phyloP scores from a whole-genome alignment of 345 rosid species.

The Sapria himalayana region DNA sequence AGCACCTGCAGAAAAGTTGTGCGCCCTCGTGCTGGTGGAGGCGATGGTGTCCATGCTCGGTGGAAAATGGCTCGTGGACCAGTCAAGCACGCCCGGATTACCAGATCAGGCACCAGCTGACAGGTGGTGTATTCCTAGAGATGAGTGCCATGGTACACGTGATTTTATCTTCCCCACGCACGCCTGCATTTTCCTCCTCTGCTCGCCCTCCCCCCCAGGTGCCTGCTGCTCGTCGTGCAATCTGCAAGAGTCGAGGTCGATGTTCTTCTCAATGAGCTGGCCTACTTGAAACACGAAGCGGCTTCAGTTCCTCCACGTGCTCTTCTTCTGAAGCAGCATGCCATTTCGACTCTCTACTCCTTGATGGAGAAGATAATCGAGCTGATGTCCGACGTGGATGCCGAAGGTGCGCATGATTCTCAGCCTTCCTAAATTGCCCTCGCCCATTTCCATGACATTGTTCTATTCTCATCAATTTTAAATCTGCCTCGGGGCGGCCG shows the following conservation, averaged over 20 bases:
- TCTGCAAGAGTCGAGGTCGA: constrained; percentile 76
- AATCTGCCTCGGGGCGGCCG: too few species aligned
- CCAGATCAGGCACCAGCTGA: constrained; percentile 36
- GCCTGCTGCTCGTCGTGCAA: constrained; percentile 65
- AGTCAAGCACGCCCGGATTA: constrained; percentile 23
- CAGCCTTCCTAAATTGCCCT: background rate
- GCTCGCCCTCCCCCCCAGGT: constrained; percentile 24
- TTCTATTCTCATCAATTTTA: background rate
- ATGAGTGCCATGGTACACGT: background rate
- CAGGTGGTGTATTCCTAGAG: constrained; percentile 21
- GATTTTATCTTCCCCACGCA: background rate
- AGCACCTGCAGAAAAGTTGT: constrained; percentile 72
- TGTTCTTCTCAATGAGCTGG: constrained; percentile 64
- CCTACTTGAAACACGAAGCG: constrained; percentile 71
- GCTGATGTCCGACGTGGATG: constrained; percentile 29
- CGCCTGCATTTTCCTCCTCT: constrained; percentile 2
- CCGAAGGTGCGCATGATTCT: constrained; percentile 26
- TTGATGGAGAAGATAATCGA: constrained; percentile 67
- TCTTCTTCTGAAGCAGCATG: constrained; percentile 33
- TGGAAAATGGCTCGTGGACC: constrained; percentile 54
- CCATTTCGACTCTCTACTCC: constrained; percentile 45
- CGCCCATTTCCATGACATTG: background rate
- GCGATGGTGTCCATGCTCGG: constrained; percentile 39
- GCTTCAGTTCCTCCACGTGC: constrained; percentile 26
- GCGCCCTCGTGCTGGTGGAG: constrained; percentile 71